Evolutionary conservation across 805 yeast species (phyloP).

Genomic region (Yamadazyma philogaea): DNA sequence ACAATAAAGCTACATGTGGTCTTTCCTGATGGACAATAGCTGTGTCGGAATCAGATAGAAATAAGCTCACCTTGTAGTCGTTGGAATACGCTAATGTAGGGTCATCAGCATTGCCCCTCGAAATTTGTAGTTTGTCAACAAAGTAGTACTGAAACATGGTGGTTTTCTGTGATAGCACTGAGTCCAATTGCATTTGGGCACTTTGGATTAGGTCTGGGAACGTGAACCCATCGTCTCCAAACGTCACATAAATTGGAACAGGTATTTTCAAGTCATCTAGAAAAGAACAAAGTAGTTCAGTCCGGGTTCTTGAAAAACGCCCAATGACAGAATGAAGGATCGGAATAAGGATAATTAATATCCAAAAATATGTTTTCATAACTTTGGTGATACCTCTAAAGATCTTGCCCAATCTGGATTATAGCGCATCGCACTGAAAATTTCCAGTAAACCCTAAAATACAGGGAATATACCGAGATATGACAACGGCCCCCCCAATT

Average conservation of each 20-base stretch:
- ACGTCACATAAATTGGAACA: conserved; percentile 19
- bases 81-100: not conserved
- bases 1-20: conserved; percentile 21
- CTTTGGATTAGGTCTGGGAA: conserved; percentile 69
- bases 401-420: not conserved
- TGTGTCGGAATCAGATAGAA: conserved; percentile 8
- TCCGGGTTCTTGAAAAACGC: not conserved
- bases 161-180: not conserved
- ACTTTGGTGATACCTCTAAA: not conserved
- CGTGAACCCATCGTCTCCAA: conserved; percentile 41
- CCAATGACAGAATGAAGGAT: not conserved
- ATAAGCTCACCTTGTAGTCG: conserved; percentile 9
- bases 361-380: not conserved
- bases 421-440: conserved; percentile 11
- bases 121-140: conserved; percentile 5
- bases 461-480: not conserved
- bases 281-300: not conserved
- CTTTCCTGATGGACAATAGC: not conserved
- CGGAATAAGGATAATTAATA: not conserved
- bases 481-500: conserved; percentile 8
- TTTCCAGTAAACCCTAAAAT: not conserved
- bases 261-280: conserved; percentile 2
- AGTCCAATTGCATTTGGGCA: conserved; percentile 33
- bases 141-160: conserved; percentile 6
- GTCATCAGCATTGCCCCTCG: conserved; percentile 1